Percentiles rank a stretch among this genome's conserved stretches.
These are phyloP conservation scores for Tricholoma sp. DNA, from an alignment of 768 basidiomycete genomes.

Conservation along the genomic window DNA sequence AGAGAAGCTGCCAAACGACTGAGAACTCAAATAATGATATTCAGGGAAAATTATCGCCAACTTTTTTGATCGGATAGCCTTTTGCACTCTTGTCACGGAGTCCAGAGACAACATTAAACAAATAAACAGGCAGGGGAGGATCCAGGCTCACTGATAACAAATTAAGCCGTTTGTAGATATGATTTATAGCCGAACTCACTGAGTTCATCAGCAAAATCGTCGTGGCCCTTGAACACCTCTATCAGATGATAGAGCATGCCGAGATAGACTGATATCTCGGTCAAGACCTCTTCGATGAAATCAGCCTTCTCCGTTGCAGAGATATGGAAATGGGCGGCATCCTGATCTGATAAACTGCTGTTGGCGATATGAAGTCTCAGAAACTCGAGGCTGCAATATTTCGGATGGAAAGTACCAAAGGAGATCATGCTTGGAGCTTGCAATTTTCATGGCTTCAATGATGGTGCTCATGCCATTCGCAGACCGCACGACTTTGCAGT, in stretches of 20 bases:
- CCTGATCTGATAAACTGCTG: slow-evolving; percentile 73
- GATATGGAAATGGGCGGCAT: slow-evolving; percentile 67
- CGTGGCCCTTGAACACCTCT: slow-evolving; percentile 89
- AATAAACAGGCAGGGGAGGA: slow-evolving; percentile 88
- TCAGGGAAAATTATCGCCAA: slow-evolving; percentile 23
- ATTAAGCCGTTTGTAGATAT: slow-evolving; percentile 2
- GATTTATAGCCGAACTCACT: slow-evolving; percentile 51
- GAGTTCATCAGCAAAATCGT: slow-evolving; percentile 93
- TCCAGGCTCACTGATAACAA: slow-evolving; percentile 79
- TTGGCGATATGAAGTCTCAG: neutral
- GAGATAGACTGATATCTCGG: slow-evolving; percentile 89
- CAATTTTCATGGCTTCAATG: slow-evolving; percentile 86
- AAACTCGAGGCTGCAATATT: neutral
- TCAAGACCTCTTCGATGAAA: slow-evolving; percentile 84
- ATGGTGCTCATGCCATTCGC: slow-evolving; percentile 82
- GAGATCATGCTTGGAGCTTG: slow-evolving; percentile 80
- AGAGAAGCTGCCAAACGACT: slow-evolving; percentile 57
- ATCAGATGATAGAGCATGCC: slow-evolving; percentile 95
- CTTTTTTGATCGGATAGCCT: slow-evolving; percentile 98
- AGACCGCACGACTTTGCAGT: slow-evolving; percentile 79
- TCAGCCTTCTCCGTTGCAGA: slow-evolving; percentile 68
- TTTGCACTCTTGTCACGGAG: slow-evolving; percentile 91
- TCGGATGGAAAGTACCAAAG: slow-evolving; percentile 46
- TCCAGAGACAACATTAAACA: slow-evolving; percentile 87
- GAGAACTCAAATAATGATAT: slow-evolving; percentile 7